Conservation (phyloP, 805 yeast genomes). For the Candida golubevii region DNA sequence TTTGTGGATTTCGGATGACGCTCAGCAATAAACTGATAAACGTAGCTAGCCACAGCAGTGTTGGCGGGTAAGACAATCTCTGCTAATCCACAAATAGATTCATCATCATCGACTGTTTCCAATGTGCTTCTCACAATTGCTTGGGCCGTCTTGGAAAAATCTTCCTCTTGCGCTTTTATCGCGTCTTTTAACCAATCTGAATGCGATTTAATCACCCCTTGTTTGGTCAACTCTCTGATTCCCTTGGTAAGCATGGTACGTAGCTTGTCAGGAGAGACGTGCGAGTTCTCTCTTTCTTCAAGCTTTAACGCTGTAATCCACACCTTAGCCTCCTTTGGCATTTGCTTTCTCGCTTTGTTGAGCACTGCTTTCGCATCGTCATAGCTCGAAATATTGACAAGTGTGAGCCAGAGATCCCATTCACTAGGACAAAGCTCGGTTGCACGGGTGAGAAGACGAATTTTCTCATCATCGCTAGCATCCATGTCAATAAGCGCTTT, state of each 20-base stretch:
- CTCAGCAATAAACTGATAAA: slow-evolving; percentile 44
- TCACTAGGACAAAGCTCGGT: slow-evolving; percentile 63
- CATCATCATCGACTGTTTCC: slow-evolving; percentile 21
- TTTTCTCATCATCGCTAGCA: slow-evolving; percentile 42
- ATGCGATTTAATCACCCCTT: slow-evolving; percentile 22
- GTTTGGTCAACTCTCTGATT: slow-evolving; percentile 31
- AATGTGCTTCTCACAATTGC: slow-evolving; percentile 48
- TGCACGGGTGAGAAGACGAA: slow-evolving; percentile 58
- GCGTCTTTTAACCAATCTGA: slow-evolving; percentile 58
- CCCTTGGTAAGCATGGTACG: slow-evolving; percentile 48
- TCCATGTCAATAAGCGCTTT: slow-evolving; percentile 57
- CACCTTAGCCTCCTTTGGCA: slow-evolving; percentile 25
- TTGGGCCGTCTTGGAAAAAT: slow-evolving; percentile 43
- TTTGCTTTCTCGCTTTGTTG: slow-evolving; percentile 55
- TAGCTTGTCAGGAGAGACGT: slow-evolving; percentile 42
- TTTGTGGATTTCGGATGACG: slow-evolving; percentile 43
- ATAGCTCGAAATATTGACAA: slow-evolving; percentile 45
- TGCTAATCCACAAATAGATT: slow-evolving; percentile 5
- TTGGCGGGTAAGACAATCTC: slow-evolving; percentile 21
- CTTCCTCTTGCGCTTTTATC: slow-evolving; percentile 45
- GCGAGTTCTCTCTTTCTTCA: slow-evolving; percentile 51
- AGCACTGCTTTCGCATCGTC: slow-evolving; percentile 51
- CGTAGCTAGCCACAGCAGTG: slow-evolving; percentile 37
- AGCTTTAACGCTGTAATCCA: slow-evolving; percentile 71
- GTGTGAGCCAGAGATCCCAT: slow-evolving; percentile 60